These are phyloP conservation scores for Aquilaria malaccensis DNA, from an alignment of 345 rosid species.

Conservation along the genomic window DNA sequence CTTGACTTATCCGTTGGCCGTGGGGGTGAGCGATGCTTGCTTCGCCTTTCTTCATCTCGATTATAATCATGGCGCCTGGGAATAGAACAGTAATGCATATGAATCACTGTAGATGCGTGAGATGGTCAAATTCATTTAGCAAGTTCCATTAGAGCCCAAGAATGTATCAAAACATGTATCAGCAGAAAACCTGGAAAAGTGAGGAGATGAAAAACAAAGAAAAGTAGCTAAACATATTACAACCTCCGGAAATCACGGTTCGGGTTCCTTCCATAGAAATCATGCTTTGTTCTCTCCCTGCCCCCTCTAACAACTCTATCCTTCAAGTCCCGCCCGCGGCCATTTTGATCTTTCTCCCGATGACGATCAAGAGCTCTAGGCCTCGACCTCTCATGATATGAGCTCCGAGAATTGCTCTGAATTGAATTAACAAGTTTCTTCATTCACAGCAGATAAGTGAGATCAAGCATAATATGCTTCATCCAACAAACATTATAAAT, in stretches of 20 bases:
- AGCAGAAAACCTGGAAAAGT: no score
- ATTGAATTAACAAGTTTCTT: background rate
- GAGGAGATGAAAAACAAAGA: no score
- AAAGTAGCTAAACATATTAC: background rate
- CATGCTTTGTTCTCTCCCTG: slow-evolving; percentile 14
- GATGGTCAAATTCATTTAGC: no score
- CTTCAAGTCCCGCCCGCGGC: slow-evolving; percentile 11
- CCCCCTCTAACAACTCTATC: slow-evolving; percentile 11
- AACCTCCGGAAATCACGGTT: slow-evolving; percentile 16
- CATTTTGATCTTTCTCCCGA: slow-evolving; percentile 8
- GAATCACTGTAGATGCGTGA: background rate
- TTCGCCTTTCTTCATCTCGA: slow-evolving; percentile 17
- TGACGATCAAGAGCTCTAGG: slow-evolving; percentile 8
- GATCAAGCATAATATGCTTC: no score
- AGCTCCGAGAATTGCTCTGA: slow-evolving; percentile 12
- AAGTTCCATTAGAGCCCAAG: no score
- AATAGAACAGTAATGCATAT: background rate
- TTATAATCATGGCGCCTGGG: slow-evolving; percentile 16
- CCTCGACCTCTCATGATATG: slow-evolving; percentile 17
- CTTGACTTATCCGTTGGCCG: slow-evolving; percentile 12
- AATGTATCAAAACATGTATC: no score
- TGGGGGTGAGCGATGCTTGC: slow-evolving; percentile 16
- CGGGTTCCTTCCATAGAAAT: slow-evolving; percentile 10
- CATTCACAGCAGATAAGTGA: no score
- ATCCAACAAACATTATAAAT: no score